Percentiles rank a stretch among this genome's conserved stretches.
These are phyloP conservation scores for Sabuloglossum arenarium DNA, from an alignment of 495 filamentous ascomycete genomes.

Conservation along the genomic window DNA sequence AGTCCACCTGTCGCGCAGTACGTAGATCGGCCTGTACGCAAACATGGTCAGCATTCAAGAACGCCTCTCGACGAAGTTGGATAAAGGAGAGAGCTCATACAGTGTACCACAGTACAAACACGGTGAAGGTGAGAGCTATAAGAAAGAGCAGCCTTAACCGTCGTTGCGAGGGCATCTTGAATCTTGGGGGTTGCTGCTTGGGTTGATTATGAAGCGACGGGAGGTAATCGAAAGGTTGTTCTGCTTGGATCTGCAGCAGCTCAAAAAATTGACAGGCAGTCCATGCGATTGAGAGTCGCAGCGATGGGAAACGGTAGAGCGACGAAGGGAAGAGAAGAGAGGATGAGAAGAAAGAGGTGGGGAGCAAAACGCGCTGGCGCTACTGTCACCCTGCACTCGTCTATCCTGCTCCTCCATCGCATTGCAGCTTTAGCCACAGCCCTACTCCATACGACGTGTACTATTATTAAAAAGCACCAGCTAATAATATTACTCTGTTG, in stretches of 20 bases:
- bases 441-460: no score
- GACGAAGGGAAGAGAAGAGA: not conserved
- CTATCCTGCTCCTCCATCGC: no score
- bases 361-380: no score
- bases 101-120: slow-evolving; percentile 42
- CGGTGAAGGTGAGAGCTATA: slow-evolving; percentile 31
- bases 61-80: slow-evolving; percentile 12
- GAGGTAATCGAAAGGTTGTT: no score
- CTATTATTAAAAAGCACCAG: no score
- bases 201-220: no score
- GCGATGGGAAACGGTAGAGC: not conserved
- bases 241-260: no score
- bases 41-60: not conserved
- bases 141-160: slow-evolving; percentile 39
- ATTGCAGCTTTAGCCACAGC: no score
- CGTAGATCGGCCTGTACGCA: slow-evolving; percentile 6
- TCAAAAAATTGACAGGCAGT: no score
- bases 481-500: no score
- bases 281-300: not conserved
- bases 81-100: slow-evolving; percentile 24
- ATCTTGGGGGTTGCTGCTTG: not conserved
- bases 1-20: slow-evolving; percentile 23
- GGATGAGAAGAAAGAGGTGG: not conserved
- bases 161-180: slow-evolving; percentile 49
- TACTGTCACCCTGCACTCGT: no score